phyloP scores from a whole-genome alignment of 257 asterid genomes.

The Leonotis leonurus region DNA sequence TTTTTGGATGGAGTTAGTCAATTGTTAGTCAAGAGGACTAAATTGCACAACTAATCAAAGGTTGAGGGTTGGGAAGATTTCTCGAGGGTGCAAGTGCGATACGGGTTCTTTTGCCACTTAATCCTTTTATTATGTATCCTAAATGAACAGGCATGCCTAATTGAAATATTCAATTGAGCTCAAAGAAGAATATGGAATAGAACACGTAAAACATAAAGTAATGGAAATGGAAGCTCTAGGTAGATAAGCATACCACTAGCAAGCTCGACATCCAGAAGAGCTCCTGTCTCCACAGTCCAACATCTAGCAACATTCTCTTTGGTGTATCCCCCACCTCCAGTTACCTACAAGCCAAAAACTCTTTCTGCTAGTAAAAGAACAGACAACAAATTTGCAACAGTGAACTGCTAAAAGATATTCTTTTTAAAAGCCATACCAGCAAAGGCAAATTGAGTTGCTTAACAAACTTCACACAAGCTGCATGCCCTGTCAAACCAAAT shows the following conservation, averaged over 20 bases:
- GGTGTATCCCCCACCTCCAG: slow-evolving; percentile 99
- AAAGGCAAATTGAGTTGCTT: slow-evolving; percentile 90
- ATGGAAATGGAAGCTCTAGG: not conserved
- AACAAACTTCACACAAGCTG: slow-evolving; percentile 93
- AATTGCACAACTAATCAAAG: too few species aligned
- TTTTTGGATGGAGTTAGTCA: too few species aligned
- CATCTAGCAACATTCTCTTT: slow-evolving; percentile 99
- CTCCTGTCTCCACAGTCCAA: slow-evolving; percentile 97
- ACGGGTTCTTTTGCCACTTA: too few species aligned
- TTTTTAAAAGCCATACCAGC: slow-evolving; percentile 50
- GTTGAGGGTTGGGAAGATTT: too few species aligned
- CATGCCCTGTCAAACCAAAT: slow-evolving; percentile 62
- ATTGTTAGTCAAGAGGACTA: too few species aligned
- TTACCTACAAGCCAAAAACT: slow-evolving; percentile 51
- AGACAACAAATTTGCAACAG: not conserved
- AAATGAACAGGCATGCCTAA: not conserved
- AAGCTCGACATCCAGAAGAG: slow-evolving; percentile 76
- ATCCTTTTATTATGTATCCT: too few species aligned
- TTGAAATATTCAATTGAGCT: not conserved
- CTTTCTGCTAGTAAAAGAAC: slow-evolving; percentile 3
- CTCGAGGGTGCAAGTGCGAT: too few species aligned
- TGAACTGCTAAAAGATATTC: not conserved
- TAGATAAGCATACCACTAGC: slow-evolving; percentile 54
- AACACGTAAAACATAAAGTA: slow-evolving; percentile 5
- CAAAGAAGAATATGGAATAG: not conserved